Conservation (phyloP, 2,329 filamentous ascomycete species). For the Sarocladiaceae sp. region DNA sequence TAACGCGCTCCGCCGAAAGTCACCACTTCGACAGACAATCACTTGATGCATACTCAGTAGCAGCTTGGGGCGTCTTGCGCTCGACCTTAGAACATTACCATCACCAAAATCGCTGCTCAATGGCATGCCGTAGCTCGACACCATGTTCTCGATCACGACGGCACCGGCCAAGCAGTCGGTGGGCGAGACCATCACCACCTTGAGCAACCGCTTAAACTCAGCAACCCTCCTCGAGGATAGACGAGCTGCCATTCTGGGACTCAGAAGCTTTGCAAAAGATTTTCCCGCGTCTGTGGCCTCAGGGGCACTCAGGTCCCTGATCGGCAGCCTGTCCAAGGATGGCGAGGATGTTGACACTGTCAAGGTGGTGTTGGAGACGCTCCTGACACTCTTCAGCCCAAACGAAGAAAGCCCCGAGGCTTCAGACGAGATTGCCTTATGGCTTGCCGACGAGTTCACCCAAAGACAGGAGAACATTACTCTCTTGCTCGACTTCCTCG, state of each 20-base stretch:
- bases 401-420: constrained; percentile 75
- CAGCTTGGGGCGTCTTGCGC: not conserved
- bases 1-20: too few relatives aligned
- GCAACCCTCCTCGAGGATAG: constrained; percentile 92
- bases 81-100: not conserved
- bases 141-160: constrained; percentile 58
- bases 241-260: constrained; percentile 82
- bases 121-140: constrained; percentile 21
- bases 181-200: constrained; percentile 84
- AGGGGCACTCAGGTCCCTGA: constrained; percentile 81
- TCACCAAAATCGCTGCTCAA: constrained; percentile 17
- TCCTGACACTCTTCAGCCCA: constrained; percentile 82
- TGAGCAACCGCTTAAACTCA: constrained; percentile 80
- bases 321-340: constrained; percentile 79
- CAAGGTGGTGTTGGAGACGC: constrained; percentile 88
- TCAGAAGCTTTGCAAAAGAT: constrained; percentile 93
- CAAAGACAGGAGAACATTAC: constrained; percentile 97
- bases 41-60: not conserved
- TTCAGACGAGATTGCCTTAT: constrained; percentile 90
- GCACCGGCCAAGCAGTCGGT: constrained; percentile 95
- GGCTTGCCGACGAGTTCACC: constrained; percentile 97
- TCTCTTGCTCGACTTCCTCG: constrained; percentile 80
- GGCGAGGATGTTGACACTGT: constrained; percentile 93
- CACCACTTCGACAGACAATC: too few relatives aligned
- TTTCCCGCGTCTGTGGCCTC: constrained; percentile 95